phyloP scores from a whole-genome alignment of 108 stramenopile genomes.

The Pseudonitzschia multiseries region DNA sequence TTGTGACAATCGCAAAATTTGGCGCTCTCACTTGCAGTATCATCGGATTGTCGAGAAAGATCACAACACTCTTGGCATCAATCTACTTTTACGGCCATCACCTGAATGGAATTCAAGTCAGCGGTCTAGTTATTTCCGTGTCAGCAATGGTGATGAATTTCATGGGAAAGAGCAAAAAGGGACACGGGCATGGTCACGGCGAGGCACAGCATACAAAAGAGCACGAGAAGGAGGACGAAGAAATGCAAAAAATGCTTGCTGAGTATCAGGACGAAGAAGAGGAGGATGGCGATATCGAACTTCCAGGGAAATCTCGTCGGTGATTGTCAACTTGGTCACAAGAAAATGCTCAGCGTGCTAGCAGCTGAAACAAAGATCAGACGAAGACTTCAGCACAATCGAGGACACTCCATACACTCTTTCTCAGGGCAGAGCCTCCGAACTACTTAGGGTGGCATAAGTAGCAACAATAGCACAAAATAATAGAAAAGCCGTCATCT shows the following conservation, averaged over 20 bases:
- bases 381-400: background rate
- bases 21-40: conserved; percentile 96
- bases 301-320: conserved; percentile 18
- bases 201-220: conserved; percentile 9
- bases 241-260: conserved; percentile 53
- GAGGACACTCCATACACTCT: too few species aligned
- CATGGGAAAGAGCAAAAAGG: conserved; percentile 77
- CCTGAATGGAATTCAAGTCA: conserved; percentile 76
- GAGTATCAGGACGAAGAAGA: conserved; percentile 49
- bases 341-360: background rate
- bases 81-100: conserved; percentile 94
- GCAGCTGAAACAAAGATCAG: background rate
- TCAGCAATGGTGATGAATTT: conserved; percentile 95
- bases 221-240: conserved; percentile 32
- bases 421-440: too few species aligned
- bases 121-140: conserved; percentile 79
- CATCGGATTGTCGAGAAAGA: conserved; percentile 95
- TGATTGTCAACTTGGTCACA: background rate
- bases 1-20: conserved; percentile 97
- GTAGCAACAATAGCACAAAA: too few species aligned
- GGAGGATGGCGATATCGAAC: conserved; percentile 36
- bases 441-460: too few species aligned
- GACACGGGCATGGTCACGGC: conserved; percentile 47
- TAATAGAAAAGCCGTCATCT: too few species aligned
- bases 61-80: conserved; percentile 90